Evolutionary conservation across 2,329 filamentous ascomycete genomes (phyloP), one percentile per base, ranked within the genome.

Genomic region (Colletotrichum aenigma): DNA sequence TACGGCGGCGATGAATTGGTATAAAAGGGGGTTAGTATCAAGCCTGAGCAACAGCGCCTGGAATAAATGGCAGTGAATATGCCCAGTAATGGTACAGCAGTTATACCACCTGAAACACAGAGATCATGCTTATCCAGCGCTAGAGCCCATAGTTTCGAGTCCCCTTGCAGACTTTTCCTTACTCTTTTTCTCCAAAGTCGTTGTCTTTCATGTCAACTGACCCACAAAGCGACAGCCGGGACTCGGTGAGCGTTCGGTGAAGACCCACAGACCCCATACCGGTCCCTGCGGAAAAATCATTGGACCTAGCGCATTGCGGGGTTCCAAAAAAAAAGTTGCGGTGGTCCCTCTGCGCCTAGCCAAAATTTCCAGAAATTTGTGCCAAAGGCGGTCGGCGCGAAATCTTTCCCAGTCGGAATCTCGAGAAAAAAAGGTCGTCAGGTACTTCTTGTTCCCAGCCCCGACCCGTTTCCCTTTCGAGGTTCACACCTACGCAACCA

Each of bases 231-330:
- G 43, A 21, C 32, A 3, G 16, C 7, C n/a, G 10, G 55, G 15
- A 26, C 10, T 66, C 62, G 62, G 70, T 71, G 38, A 71, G 28
- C 7, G n/a, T 34, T 66, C 32, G 61, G 48, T 66, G 26, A 62
- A 38, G 13, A 36, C 18, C n/a, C 12, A 21, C 52, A 30, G 12
- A 34, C 38, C 66, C 74, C 36, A 52, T 74, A 38, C 52, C 48
- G 52, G 74, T 58, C 62, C 74, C 74, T 76, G 55, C 75, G 77
- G 76, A 77, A 76, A 13, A 68, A 78, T 76, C 73, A 60, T 78
- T 78, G 60, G 61, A 71, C 77, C 77, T 78, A 76, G 76, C 76
- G 75, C 66, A 77, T 76, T 77, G 77, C 77, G 77, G 77, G 77
- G 77, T 78, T 76, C 68, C 58, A 76, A 74, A 74, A 78, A 78